A percentile compares a stretch with the other conserved stretches of the same genome.
phyloP scores from a whole-genome alignment of 441 rosid species.

The Bocquillonia castaneifolia region DNA sequence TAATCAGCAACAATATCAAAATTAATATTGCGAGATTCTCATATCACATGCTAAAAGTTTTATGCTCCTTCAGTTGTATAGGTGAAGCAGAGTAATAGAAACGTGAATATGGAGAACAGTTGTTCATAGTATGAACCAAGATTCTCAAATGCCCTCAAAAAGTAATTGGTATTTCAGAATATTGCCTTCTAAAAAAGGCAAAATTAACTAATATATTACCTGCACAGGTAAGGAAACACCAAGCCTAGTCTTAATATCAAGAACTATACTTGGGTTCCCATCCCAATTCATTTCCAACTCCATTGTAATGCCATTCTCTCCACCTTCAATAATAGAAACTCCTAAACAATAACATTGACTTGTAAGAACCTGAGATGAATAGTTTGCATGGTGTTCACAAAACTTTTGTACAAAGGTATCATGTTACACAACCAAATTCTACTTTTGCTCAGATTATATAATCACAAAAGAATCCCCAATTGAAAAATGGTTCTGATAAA shows the following conservation, averaged over 20 bases:
- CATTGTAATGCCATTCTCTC: constrained; percentile 57
- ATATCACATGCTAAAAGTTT: background rate
- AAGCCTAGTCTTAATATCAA: constrained; percentile 66
- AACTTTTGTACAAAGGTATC: background rate
- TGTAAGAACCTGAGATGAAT: constrained; percentile 5
- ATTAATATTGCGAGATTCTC: background rate
- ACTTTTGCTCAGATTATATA: background rate
- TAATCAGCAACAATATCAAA: background rate
- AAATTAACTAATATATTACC: constrained; percentile 40
- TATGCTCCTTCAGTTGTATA: background rate
- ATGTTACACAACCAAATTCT: background rate
- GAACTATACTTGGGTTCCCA: constrained; percentile 76
- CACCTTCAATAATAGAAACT: constrained; percentile 60
- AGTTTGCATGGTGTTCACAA: background rate
- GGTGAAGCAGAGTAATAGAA: background rate
- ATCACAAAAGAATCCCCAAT: background rate
- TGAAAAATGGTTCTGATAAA: background rate
- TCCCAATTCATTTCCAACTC: constrained; percentile 98
- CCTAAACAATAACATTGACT: constrained; percentile 37
- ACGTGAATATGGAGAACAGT: background rate
- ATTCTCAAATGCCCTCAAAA: background rate
- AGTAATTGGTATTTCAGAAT: background rate
- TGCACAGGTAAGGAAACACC: constrained; percentile 83
- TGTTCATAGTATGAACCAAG: background rate
- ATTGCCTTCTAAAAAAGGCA: background rate